Percentiles rank a stretch among this genome's conserved stretches.
These are phyloP conservation scores for Sordariomycetes sp. DNA, from an alignment of 2,329 filamentous ascomycete genomes.

Conservation along the genomic window DNA sequence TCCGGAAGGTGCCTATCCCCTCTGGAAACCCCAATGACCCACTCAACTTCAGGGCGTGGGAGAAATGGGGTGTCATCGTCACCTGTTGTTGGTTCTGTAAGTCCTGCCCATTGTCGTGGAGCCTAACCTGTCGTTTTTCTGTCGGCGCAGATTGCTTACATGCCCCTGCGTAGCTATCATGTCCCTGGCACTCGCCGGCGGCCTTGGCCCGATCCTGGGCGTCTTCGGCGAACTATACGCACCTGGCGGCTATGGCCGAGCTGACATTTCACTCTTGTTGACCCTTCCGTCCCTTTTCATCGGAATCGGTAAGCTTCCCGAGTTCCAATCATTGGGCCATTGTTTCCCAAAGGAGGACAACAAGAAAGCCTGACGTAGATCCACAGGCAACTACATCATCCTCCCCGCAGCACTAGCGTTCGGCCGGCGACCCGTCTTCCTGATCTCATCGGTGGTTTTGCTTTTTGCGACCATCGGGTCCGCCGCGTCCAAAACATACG, in stretches of 20 bases:
- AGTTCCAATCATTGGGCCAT: too few species aligned
- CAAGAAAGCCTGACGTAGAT: neutral
- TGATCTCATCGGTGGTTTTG: constrained; percentile 16
- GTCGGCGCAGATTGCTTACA: too few species aligned
- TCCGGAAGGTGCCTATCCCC: constrained; percentile 10
- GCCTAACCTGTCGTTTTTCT: too few species aligned
- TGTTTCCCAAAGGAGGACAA: too few species aligned
- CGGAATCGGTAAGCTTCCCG: constrained; percentile 15
- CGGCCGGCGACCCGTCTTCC: constrained; percentile 20
- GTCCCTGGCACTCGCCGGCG: constrained; percentile 33
- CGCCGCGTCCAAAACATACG: constrained; percentile 17
- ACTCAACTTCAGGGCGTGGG: constrained; percentile 12
- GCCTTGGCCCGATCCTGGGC: constrained; percentile 24
- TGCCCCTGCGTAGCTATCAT: constrained; percentile 8
- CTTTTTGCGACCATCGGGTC: constrained; percentile 18
- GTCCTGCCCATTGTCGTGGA: neutral
- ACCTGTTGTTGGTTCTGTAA: constrained; percentile 16
- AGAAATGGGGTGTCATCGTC: constrained; percentile 10
- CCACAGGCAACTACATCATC: constrained; percentile 18
- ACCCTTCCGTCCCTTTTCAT: constrained; percentile 24
- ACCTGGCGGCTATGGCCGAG: constrained; percentile 13
- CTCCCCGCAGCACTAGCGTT: constrained; percentile 22
- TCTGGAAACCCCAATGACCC: constrained; percentile 13
- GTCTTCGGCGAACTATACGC: constrained; percentile 18
- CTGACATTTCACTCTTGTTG: constrained; percentile 12